phyloP scores from a whole-genome alignment of 495 filamentous ascomycete species.

The Delitschia confertaspora region DNA sequence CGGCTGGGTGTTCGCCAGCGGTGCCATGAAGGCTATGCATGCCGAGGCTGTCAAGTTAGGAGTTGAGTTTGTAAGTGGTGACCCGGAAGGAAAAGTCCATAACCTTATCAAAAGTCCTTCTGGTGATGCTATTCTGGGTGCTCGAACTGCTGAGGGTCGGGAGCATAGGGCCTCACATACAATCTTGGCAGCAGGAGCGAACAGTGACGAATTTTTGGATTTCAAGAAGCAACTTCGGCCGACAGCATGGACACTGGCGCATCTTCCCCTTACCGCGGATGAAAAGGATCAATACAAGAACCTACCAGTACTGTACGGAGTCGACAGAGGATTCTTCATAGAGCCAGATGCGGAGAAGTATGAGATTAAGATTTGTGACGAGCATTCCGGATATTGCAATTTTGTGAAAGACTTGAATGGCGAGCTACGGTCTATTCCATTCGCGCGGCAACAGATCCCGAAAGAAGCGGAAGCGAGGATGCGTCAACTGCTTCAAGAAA shows the following conservation, averaged over 20 bases:
- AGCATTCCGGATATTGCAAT: constrained; percentile 49
- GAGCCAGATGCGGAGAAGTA: constrained; percentile 44
- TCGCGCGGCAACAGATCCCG: constrained; percentile 43
- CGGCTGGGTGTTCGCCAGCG: constrained; percentile 45
- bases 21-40: constrained; percentile 40
- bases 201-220: constrained; percentile 41
- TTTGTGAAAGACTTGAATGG: constrained; percentile 30
- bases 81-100: constrained; percentile 33
- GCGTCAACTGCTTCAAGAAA: constrained; percentile 40
- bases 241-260: constrained; percentile 47
- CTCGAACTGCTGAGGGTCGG: constrained; percentile 34
- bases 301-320: constrained; percentile 45
- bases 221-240: constrained; percentile 47
- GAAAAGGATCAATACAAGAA: constrained; percentile 39
- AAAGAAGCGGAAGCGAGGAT: constrained; percentile 38
- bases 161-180: constrained; percentile 35
- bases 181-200: constrained; percentile 44
- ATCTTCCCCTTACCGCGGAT: constrained; percentile 41
- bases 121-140: constrained; percentile 32
- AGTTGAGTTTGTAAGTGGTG: constrained; percentile 39
- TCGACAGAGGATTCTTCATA: constrained; percentile 48
- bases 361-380: constrained; percentile 49
- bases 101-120: neutral
- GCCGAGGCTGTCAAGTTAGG: constrained; percentile 40
- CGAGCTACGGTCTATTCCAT: constrained; percentile 37